Evolutionary conservation across 2,329 filamentous ascomycete genomes (phyloP).

Genomic region (Trichoderma pleuroti): DNA sequence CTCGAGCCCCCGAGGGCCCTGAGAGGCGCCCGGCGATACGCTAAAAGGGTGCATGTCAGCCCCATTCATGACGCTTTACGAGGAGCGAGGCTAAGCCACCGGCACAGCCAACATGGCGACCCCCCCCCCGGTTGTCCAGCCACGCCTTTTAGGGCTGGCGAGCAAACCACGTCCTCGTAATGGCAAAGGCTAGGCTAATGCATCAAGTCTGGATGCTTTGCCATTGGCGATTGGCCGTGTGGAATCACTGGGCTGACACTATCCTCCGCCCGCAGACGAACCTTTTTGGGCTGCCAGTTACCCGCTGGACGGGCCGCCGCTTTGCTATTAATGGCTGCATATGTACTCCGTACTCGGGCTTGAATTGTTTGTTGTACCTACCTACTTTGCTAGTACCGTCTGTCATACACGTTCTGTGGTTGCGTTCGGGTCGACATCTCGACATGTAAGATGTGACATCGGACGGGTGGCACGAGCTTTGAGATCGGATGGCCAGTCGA

Average conservation of each 20-base stretch:
- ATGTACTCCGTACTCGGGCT: background rate
- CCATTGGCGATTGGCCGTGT: background rate
- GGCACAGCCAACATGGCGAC: conserved; percentile 7
- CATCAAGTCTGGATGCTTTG: background rate
- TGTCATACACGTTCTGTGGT: background rate
- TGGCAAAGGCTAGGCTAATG: background rate
- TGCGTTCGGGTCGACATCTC: background rate
- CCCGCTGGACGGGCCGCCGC: conserved; percentile 14
- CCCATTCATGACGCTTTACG: conserved; percentile 13
- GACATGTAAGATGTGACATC: conserved; percentile 6
- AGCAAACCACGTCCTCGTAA: background rate
- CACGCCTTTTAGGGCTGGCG: background rate
- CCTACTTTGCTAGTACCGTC: background rate
- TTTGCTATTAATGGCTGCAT: conserved; percentile 13
- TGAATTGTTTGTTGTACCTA: background rate
- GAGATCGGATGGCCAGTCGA: background rate
- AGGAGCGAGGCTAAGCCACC: conserved; percentile 14
- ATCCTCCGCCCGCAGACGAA: background rate
- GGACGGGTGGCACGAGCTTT: background rate
- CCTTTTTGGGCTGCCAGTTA: conserved; percentile 6
- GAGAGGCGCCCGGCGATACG: conserved; percentile 10
- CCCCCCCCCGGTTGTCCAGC: background rate
- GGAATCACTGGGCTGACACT: conserved; percentile 5
- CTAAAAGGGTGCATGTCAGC: conserved; percentile 11
- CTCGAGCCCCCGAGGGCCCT: background rate